These are phyloP conservation scores for Ophiostoma fasciatum DNA, from an alignment of 2,329 filamentous ascomycete genomes.

Conservation along the genomic window DNA sequence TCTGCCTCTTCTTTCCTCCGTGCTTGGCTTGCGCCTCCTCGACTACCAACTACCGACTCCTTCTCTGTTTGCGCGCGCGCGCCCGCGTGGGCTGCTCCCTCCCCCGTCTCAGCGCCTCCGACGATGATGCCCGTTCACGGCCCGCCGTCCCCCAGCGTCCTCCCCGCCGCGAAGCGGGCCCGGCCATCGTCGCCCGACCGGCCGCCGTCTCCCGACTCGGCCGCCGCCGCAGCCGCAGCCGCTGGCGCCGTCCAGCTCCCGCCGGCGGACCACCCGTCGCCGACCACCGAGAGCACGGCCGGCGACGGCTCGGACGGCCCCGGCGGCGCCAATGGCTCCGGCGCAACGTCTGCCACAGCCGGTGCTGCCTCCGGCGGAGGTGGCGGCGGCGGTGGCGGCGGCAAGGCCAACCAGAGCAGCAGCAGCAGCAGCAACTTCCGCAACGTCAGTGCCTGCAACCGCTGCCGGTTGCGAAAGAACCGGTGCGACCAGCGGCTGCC, in stretches of 20 bases:
- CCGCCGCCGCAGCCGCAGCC: conserved; percentile 9
- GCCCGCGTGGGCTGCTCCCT: too few species aligned
- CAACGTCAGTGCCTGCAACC: conserved; percentile 88
- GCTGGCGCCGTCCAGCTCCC: too few species aligned
- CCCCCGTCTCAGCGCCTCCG: neutral
- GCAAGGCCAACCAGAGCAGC: conserved; percentile 42
- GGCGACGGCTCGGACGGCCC: neutral
- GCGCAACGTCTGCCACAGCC: conserved; percentile 15
- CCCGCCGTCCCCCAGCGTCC: conserved; percentile 33
- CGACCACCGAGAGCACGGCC: neutral
- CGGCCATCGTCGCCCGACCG: conserved; percentile 37
- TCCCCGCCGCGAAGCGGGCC: conserved; percentile 41
- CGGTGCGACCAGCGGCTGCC: conserved; percentile 87
- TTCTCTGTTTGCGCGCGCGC: neutral
- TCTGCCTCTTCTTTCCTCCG: neutral
- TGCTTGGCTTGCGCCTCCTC: too few species aligned
- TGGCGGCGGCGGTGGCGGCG: conserved; percentile 15
- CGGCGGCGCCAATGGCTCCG: conserved; percentile 12
- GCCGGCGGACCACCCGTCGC: neutral
- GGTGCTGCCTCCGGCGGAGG: conserved; percentile 17
- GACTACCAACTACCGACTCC: neutral
- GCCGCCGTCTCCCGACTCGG: conserved; percentile 26
- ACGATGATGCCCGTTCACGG: conserved; percentile 29
- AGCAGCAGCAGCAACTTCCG: conserved; percentile 62
- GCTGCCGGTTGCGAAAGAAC: conserved; percentile 84